Evolutionary conservation across 2,329 filamentous ascomycete genomes (phyloP).

Genomic region (Exophiala aquamarina): DNA sequence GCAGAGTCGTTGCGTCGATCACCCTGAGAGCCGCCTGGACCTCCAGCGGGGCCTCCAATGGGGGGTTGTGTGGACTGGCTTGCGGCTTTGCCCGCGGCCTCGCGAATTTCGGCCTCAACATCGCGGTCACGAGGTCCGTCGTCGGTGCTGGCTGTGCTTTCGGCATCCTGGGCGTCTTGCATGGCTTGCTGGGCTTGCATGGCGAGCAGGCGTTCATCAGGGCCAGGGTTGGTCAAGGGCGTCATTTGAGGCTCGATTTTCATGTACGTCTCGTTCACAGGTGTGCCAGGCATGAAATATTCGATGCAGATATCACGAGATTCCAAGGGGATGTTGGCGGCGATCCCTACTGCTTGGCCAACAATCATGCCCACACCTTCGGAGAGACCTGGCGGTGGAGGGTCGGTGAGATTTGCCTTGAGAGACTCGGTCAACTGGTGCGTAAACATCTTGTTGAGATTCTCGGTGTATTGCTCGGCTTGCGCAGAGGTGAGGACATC

Average conservation of each 20-base stretch:
- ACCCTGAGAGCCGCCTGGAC: constrained; percentile 2
- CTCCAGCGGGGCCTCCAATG: not conserved
- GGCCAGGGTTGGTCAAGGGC: constrained; percentile 50
- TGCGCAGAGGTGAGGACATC: constrained; percentile 66
- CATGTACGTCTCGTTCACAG: constrained; percentile 73
- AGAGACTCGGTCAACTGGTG: constrained; percentile 67
- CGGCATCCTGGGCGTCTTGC: constrained; percentile 25
- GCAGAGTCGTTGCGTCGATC: constrained; percentile 18
- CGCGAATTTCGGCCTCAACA: constrained; percentile 25
- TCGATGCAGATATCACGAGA: constrained; percentile 85
- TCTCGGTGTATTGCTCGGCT: constrained; percentile 64
- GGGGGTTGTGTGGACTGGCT: constrained; percentile 13
- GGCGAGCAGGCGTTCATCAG: constrained; percentile 23
- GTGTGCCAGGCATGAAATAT: constrained; percentile 76
- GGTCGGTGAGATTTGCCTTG: constrained; percentile 71
- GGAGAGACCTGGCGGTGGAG: constrained; percentile 77
- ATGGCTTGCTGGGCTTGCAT: constrained; percentile 22
- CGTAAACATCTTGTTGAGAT: constrained; percentile 70
- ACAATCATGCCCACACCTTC: constrained; percentile 90
- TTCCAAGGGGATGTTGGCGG: constrained; percentile 83
- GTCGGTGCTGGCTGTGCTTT: constrained; percentile 25
- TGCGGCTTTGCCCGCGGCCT: constrained; percentile 22
- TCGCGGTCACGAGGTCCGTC: constrained; percentile 22
- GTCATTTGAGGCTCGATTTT: constrained; percentile 73
- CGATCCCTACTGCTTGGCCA: constrained; percentile 82